phyloP scores from a whole-genome alignment of 2,329 filamentous ascomycete species.

The Pseudopithomyces maydicus region DNA sequence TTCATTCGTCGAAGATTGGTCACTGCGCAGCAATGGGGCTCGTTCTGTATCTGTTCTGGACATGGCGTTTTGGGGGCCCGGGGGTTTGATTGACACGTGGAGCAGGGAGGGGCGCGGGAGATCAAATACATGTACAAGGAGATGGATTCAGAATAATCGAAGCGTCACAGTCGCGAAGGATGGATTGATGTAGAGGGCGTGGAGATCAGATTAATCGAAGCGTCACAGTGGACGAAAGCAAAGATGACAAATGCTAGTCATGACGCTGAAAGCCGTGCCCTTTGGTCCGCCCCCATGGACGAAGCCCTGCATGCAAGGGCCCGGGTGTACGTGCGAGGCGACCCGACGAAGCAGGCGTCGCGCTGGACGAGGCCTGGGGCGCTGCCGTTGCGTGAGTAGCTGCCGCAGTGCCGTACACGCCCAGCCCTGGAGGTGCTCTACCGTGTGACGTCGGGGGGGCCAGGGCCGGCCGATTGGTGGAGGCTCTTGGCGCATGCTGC shows the following conservation, averaged over 20 bases:
- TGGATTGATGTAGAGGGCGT: no score
- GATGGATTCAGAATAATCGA: neutral
- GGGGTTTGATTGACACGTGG: neutral
- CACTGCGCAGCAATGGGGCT: conserved; percentile 31
- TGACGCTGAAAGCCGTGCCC: neutral
- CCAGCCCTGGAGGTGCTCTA: no score
- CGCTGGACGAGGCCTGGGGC: neutral
- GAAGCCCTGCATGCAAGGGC: no score
- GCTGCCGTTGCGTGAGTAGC: neutral
- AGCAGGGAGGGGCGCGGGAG: neutral
- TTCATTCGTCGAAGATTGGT: conserved; percentile 19
- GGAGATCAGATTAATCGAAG: neutral
- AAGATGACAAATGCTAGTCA: conserved; percentile 8
- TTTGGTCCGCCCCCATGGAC: neutral
- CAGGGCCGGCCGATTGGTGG: conserved; percentile 34
- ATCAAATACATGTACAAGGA: neutral
- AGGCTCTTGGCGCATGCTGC: conserved; percentile 20
- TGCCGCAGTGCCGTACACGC: neutral
- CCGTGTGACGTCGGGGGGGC: conserved; percentile 5
- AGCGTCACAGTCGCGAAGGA: conserved; percentile 3
- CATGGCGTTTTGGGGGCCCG: conserved; percentile 15
- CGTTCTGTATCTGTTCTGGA: conserved; percentile 22
- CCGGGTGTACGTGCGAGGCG: no score
- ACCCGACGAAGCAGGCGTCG: neutral
- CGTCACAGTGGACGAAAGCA: conserved; percentile 1